Base-by-base conservation (phyloP, 139 green algal genomes). In the Nannochloris sp. region DNA sequence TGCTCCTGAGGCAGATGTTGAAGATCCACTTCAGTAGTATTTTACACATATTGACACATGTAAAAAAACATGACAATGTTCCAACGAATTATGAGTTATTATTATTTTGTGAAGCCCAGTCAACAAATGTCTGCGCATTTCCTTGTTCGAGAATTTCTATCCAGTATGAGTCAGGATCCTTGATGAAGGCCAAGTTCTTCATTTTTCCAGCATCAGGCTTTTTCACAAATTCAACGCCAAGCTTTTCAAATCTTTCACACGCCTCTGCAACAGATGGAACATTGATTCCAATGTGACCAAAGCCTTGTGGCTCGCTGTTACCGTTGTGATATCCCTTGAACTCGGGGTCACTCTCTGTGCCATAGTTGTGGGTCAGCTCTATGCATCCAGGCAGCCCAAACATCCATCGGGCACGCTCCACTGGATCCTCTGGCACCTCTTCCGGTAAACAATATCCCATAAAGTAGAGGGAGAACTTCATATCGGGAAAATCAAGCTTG, bases 151-250 rank as follows among this genome's bases (percentile, higher is more conserved):
- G 44, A 19, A 91, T 78, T 67, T 90, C 84, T 44, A 90, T 90
- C 84, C 82, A 88, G 56, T 82, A 85, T 21, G 65, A 61, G 56
- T 86, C 78, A 3, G 84, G 82, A 64, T 91, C 87, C 56, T 85
- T 83, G 61, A 92, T 83, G 57, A 92, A 95, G 1, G 87, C 87
- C 11, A 91, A 36, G 49, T 74, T 71, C 36, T 85, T 87, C 86
- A 93, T 90, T 49, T 78, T 89, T 31, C 90, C 90, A 44, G 85
- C 91, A 49, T 95, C 57, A 0, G 91, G 91, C 62, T 65, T 75
- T 82, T 97, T 97, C 31, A 90, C 77, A 80, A 97, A 97, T 59
- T 86, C 61, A 1, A 97, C 86, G 6, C 87, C 87, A 25, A 94
- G 67, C 68, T 85, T 34, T 36, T 76, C 67, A 46, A 79, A 80